phyloP scores from a whole-genome alignment of 2,329 filamentous ascomycete species.

The Pezicula rhizophila region DNA sequence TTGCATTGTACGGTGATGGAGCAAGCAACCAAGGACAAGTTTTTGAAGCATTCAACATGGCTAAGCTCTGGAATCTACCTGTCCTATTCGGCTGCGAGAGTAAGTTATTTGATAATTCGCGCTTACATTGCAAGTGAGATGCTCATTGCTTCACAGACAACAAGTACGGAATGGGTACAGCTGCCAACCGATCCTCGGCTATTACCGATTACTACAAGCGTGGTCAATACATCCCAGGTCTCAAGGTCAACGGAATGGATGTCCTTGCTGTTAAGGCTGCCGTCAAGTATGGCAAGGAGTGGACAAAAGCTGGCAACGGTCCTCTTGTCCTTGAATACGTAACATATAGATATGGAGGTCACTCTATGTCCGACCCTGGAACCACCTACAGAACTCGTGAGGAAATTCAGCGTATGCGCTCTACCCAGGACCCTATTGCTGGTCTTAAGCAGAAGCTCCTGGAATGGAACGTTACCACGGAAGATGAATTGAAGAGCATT shows the following conservation, averaged over 20 bases:
- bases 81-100: constrained; percentile 97
- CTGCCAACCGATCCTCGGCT: constrained; percentile 87
- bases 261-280: constrained; percentile 96
- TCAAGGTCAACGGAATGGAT: constrained; percentile 99
- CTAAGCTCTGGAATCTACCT: constrained; percentile 96
- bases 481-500: constrained; percentile 93
- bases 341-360: constrained; percentile 97
- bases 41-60: constrained; percentile 99
- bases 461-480: constrained; percentile 84
- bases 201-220: constrained; percentile 99
- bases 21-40: constrained; percentile 99
- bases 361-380: constrained; percentile 99
- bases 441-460: constrained; percentile 97
- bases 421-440: constrained; percentile 95
- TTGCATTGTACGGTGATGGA: constrained; percentile 95
- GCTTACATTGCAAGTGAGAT: background rate
- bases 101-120: constrained; percentile 42
- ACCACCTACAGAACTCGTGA: constrained; percentile 99
- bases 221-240: constrained; percentile 97
- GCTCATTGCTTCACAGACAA: constrained; percentile 62
- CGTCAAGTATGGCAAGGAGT: constrained; percentile 89
- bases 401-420: constrained; percentile 99
- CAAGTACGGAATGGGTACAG: constrained; percentile 99
- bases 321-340: constrained; percentile 97
- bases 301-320: constrained; percentile 75